Base-by-base conservation (phyloP, 805 yeast species). In the Candida vartiovaarae region DNA sequence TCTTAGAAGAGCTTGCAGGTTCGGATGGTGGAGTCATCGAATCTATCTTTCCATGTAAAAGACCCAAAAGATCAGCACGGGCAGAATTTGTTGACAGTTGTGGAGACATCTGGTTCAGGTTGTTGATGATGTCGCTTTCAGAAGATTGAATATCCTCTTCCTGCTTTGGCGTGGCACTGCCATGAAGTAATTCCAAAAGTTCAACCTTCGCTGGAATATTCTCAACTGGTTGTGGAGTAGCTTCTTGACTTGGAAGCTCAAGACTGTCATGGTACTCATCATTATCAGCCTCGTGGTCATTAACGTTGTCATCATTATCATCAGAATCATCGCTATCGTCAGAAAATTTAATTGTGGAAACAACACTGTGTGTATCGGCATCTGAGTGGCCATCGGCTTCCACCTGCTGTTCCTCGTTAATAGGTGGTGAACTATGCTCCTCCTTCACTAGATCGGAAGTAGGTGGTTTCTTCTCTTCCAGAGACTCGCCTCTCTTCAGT, bases 401-500 rank as follows among this genome's bases (percentile, higher is more conserved):
- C 20, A 15, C 20, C 20, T 6, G 11, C 38, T 6, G 29, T 41
- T 7, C 36, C 41, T 40, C 34, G 8, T 15, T 20, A 5, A 11
- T 9, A 15, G 32, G n/a, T n/a, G 6, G 36, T 15, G 20, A 15
- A 15, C 2, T 15, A 2, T 15, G 20, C 20, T 15, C 20, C 20
- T 15, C 20, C 20, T 15, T 15, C 20, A 15, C 20, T 15, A 15
- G 20, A 15, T 15, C 20, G 20, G 20, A 15, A 15, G 20, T 29
- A 8, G 25, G 7, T n/a, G 36, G 30, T n/a, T 35, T 6, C 6
- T 54, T 31, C 38, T 53, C 56, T 11, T 51, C 55, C 23, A 66
- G 42, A 4, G 52, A 54, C 43, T 68, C 66, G 20, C 71, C 71
- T 38, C 70, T 59, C 44, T 63, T 68, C 43, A 67, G 41, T 3